Conservation (phyloP, 495 filamentous ascomycete species). For the Penicillium chermesinum region DNA sequence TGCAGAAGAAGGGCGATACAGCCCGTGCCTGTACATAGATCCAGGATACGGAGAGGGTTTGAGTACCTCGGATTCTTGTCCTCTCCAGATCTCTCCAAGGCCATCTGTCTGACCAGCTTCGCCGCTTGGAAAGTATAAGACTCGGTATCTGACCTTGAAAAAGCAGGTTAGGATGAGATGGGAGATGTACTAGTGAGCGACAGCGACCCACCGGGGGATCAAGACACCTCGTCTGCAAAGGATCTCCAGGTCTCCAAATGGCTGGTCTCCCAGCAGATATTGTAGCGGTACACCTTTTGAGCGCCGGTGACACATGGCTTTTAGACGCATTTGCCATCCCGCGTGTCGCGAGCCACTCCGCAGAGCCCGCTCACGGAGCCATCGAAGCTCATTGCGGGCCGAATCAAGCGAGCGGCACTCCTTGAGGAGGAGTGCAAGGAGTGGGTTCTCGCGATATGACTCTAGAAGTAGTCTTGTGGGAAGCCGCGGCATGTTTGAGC, state of each 20-base stretch:
- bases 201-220: constrained; percentile 64
- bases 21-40: constrained; percentile 86
- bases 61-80: not conserved
- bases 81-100: not conserved
- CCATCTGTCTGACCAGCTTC: constrained; percentile 30
- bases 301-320: constrained; percentile 51
- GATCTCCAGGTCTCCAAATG: constrained; percentile 82
- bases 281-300: constrained; percentile 71
- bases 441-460: constrained; percentile 50
- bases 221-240: constrained; percentile 68
- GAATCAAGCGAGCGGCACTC: constrained; percentile 62
- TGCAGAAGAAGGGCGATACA: constrained; percentile 79
- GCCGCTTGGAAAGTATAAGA: constrained; percentile 57
- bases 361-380: constrained; percentile 66
- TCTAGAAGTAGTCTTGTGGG: constrained; percentile 50
- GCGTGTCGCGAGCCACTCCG: constrained; percentile 5
- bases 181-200: not conserved
- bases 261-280: constrained; percentile 84
- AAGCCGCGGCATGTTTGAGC: constrained; percentile 68
- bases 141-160: constrained; percentile 64
- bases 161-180: not conserved
- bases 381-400: constrained; percentile 76
- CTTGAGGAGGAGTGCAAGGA: constrained; percentile 63
- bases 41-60: constrained; percentile 56
- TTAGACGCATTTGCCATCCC: constrained; percentile 34